Evolutionary conservation across 2,329 filamentous ascomycete genomes (phyloP).

Genomic region (Aspergillus neotritici): DNA sequence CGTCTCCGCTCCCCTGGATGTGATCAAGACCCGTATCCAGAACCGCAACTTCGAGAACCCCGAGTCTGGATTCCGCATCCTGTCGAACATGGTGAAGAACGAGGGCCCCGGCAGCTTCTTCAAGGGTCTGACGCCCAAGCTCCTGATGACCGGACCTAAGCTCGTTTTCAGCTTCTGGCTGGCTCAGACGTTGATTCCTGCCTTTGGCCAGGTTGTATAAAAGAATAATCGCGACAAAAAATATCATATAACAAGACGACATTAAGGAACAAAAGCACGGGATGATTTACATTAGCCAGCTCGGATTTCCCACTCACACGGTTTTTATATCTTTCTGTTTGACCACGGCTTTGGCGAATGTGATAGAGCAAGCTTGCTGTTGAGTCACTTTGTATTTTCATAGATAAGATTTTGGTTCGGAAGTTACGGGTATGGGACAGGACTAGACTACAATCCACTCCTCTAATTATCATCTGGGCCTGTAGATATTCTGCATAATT

Average conservation of each 20-base stretch:
- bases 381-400: conserved; percentile 11
- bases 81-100: conserved; percentile 86
- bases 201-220: conserved; percentile 68
- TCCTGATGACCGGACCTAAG: conserved; percentile 98
- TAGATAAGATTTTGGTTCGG: conserved; percentile 7
- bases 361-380: conserved; percentile 16
- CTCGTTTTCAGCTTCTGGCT: conserved; percentile 99
- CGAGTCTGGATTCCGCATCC: conserved; percentile 85
- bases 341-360: conserved; percentile 8
- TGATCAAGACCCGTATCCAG: conserved; percentile 97
- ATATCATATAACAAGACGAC: conserved; percentile 1
- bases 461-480: conserved; percentile 12
- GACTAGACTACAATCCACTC: conserved; percentile 12
- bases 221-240: conserved; percentile 4
- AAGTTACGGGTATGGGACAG: conserved; percentile 6
- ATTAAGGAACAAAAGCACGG: conserved; percentile 6
- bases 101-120: conserved; percentile 87
- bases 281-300: too few species aligned
- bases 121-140: conserved; percentile 95
- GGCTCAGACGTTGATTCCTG: conserved; percentile 93
- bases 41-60: conserved; percentile 99
- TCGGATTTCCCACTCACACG: not conserved
- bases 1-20: conserved; percentile 91
- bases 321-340: conserved; percentile 7
- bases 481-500: not conserved